phyloP scores from a whole-genome alignment of 225 moss, liverwort and hornwort species.

The Bryoerythrophyllum caledonicum region DNA sequence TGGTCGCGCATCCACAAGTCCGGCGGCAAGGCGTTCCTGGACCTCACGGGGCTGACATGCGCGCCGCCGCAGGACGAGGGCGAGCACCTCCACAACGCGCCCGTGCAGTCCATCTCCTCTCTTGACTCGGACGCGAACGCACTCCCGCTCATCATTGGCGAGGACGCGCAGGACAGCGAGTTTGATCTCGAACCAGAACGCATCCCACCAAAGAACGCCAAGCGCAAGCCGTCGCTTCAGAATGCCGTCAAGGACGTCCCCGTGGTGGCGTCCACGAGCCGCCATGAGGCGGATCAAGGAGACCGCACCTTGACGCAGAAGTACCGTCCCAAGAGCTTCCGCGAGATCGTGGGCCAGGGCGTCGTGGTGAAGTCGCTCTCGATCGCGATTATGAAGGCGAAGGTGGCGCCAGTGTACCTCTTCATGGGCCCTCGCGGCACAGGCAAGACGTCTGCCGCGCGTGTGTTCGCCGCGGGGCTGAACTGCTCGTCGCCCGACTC shows the following conservation, averaged over 20 bases:
- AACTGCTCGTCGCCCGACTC: conserved; percentile 57
- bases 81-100: conserved; percentile 9
- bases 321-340: conserved; percentile 77
- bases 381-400: conserved; percentile 57
- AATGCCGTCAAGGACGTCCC: conserved; percentile 28
- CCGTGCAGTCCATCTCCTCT: conserved; percentile 50
- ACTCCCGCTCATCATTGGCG: conserved; percentile 36
- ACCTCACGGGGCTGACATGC: conserved; percentile 52
- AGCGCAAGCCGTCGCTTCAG: conserved; percentile 28
- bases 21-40: conserved; percentile 55
- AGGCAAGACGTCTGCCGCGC: conserved; percentile 77
- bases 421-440: conserved; percentile 94
- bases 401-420: conserved; percentile 83
- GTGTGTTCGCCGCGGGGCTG: conserved; percentile 82
- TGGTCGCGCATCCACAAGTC: conserved; percentile 74
- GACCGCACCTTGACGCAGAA: conserved; percentile 72
- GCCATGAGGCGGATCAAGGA: conserved; percentile 13
- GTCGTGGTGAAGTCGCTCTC: conserved; percentile 78
- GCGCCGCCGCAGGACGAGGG: conserved; percentile 6
- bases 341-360: conserved; percentile 74
- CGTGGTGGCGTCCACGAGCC: conserved; percentile 7
- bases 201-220: conserved; percentile 8
- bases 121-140: conserved; percentile 47
- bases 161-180: conserved; percentile 44
- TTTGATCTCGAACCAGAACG: conserved; percentile 15